Conservation (phyloP, 2,329 filamentous ascomycete species). For the Colletotrichum falcatum region DNA sequence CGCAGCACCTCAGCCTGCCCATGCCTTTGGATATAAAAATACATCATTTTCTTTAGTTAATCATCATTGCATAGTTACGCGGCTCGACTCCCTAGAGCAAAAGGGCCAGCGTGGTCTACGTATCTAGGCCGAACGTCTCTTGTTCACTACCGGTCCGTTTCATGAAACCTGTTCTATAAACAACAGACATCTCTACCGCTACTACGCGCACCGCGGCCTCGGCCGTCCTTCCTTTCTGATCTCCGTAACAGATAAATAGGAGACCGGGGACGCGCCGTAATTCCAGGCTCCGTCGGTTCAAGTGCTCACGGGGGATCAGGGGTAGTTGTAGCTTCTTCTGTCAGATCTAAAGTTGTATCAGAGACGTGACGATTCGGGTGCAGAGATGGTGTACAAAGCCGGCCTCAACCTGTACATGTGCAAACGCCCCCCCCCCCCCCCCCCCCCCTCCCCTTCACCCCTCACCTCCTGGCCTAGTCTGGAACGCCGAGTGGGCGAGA, state of each 20-base stretch:
- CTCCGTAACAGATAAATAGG: no score
- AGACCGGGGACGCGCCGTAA: no score
- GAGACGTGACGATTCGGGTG: no score
- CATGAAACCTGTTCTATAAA: neutral
- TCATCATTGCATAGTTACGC: neutral
- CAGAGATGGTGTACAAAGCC: neutral
- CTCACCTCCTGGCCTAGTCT: no score
- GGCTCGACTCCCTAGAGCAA: neutral
- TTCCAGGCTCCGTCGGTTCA: neutral
- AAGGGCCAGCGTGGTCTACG: neutral
- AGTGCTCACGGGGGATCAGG: neutral
- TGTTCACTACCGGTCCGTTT: neutral
- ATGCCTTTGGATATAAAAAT: neutral
- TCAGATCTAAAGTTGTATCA: no score
- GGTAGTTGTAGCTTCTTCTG: no score
- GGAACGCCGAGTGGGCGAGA: no score
- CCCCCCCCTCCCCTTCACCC: no score
- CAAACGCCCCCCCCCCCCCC: no score
- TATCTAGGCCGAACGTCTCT: neutral
- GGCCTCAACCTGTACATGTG: neutral
- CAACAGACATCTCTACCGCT: neutral
- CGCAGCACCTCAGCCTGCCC: neutral
- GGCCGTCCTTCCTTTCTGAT: no score
- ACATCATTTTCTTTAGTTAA: no score
- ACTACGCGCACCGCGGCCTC: neutral